Base-by-base conservation (phyloP, 2,329 filamentous ascomycete genomes). In the Monilinia aucupariae region DNA sequence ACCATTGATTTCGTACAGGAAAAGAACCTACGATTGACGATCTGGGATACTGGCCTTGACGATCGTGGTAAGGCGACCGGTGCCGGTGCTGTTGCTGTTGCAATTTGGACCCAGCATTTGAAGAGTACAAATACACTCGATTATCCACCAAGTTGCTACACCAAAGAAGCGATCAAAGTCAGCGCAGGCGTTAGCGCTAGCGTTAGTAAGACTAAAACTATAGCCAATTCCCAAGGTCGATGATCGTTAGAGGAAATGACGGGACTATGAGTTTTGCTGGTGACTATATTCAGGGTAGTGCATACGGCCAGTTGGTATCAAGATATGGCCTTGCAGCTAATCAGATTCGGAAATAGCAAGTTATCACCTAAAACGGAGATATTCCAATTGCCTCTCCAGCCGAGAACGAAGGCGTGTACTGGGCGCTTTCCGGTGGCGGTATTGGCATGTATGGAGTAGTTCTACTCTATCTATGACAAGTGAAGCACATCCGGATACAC, bases 391-490 rank as follows among this genome's bases (percentile, higher is more conserved):
- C 80, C 1, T 83, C 81, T 49, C 79, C 80, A 47, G 75, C 78
- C 8, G 74, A 80, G 47, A 78, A 86, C 60, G 61, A 75, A 0
- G 83, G 87, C 59, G 73, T 88, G 0, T 87, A 85, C 71, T 88
- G 84, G 85, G 85, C 85, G 0, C 75, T 86, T 62, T 75, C 80
- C 60, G 83, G 84, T 12, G 78, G 82, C 4, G 65, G 65, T 27
- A 82, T 81, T 1, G 80, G 80, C 20, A 86, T 82, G 0, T 88
- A 84, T 69, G 85, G 81, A 0, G 77, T 87, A 1, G 78, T 86
- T 22, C 78, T 79, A 39, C n/a, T n/a, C n/a, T n/a, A n/a, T 54
- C 51, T 22, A 54, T 54, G 34, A 86, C 82, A 0, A 75, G 80
- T 49, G 81, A 80, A 64, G 77, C 80, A 1, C 77, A 84, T 69